These are phyloP conservation scores for Blastobotrys niveus DNA, from an alignment of 1,139 yeast species.

Conservation along the genomic window DNA sequence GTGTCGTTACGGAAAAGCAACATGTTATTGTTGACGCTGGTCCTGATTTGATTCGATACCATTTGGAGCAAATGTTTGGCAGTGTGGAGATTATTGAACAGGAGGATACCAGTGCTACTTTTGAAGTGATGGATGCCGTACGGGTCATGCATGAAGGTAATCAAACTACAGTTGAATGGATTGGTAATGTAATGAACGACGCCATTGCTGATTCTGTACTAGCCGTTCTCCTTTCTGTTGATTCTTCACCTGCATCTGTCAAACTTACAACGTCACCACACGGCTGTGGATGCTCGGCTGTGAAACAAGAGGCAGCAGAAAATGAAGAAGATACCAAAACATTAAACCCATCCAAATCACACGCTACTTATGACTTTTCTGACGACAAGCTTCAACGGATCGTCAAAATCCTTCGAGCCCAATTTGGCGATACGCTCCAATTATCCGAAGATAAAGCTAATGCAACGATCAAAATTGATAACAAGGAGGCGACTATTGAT, in stretches of 20 bases:
- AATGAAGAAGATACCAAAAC: conserved; percentile 6
- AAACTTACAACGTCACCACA: conserved; percentile 63
- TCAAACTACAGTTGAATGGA: conserved; percentile 69
- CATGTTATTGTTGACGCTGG: conserved; percentile 74
- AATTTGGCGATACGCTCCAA: conserved; percentile 74
- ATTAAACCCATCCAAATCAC: conserved; percentile 30
- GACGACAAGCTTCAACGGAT: conserved; percentile 59
- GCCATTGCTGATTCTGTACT: conserved; percentile 91
- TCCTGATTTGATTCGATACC: conserved; percentile 77
- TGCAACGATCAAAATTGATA: conserved; percentile 64
- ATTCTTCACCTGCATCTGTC: conserved; percentile 92
- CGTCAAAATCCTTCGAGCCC: conserved; percentile 62
- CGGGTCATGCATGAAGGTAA: conserved; percentile 28
- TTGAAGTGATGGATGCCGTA: conserved; percentile 47
- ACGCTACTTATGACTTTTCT: conserved; percentile 31
- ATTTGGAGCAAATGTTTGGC: conserved; percentile 94
- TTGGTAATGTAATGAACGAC: conserved; percentile 82
- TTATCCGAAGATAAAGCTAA: conserved; percentile 39
- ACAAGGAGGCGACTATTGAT: conserved; percentile 62
- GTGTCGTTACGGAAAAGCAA: conserved; percentile 78
- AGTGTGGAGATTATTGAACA: conserved; percentile 61
- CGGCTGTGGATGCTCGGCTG: conserved; percentile 45
- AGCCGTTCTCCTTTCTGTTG: conserved; percentile 85
- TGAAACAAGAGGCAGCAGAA: conserved; percentile 20
- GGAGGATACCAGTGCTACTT: conserved; percentile 38